Evolutionary conservation across 2,329 filamentous ascomycete genomes (phyloP).

Genomic region (Biscogniauxia mediterranea): DNA sequence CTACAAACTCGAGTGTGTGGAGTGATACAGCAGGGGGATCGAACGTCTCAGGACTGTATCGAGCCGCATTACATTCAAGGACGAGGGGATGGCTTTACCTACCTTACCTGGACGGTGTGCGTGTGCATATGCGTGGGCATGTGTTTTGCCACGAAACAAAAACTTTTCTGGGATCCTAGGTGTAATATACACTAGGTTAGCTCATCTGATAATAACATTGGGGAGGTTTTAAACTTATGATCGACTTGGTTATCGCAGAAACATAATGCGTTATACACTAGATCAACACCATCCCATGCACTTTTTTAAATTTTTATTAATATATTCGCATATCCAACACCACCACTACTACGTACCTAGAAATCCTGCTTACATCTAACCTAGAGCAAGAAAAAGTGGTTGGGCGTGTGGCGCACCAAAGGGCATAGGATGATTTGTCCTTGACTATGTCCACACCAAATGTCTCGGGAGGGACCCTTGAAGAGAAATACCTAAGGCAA

Average conservation of each 20-base stretch:
- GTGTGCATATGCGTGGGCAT: too few relatives aligned
- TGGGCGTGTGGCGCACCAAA: not conserved
- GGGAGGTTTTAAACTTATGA: not conserved
- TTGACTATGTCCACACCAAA: not conserved
- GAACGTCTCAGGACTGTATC: conserved; percentile 5
- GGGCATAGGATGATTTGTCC: not conserved
- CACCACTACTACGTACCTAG: too few relatives aligned
- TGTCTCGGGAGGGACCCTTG: not conserved
- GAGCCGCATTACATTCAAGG: not conserved
- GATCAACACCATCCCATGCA: too few relatives aligned
- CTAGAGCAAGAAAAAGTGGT: not conserved
- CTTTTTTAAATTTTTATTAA: too few relatives aligned
- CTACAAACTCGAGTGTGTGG: not conserved
- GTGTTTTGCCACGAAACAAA: not conserved
- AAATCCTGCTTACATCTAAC: too few relatives aligned
- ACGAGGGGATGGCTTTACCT: not conserved
- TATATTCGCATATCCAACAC: too few relatives aligned
- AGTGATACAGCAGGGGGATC: not conserved
- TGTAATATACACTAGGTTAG: too few relatives aligned
- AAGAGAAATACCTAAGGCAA: not conserved
- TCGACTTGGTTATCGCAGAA: too few relatives aligned
- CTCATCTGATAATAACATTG: not conserved
- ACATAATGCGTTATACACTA: too few relatives aligned
- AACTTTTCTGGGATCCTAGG: not conserved
- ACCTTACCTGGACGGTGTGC: not conserved